Evolutionary conservation across 75 land plant genomes (phyloP).

Genomic region (Sequoia sempervirens): DNA sequence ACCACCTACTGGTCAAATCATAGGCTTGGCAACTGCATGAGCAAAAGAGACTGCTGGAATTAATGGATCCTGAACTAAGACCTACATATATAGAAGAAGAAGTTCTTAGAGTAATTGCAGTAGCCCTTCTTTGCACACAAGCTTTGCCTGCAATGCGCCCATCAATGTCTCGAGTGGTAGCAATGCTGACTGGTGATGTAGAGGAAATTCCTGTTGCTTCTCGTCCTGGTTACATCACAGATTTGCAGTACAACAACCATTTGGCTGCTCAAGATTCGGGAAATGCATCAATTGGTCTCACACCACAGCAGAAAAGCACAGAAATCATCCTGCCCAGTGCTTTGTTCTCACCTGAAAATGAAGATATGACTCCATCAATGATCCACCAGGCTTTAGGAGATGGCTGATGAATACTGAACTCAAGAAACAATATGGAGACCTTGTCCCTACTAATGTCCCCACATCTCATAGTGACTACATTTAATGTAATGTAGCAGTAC

Average conservation of each 20-base stretch:
- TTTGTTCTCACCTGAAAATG: not conserved
- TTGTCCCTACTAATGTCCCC: not conserved
- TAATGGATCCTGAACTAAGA: conserved; percentile 34
- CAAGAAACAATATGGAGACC: not conserved
- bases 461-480: not conserved
- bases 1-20: not conserved
- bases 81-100: conserved; percentile 19
- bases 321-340: not conserved
- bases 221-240: conserved; percentile 45
- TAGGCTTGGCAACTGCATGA: conserved; percentile 61
- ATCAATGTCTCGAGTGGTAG: conserved; percentile 53
- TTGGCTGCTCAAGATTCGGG: not conserved
- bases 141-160: conserved; percentile 45
- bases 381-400: not conserved
- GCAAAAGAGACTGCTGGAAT: conserved; percentile 21
- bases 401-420: not conserved
- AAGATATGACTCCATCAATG: not conserved
- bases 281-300: too few species aligned
- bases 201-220: conserved; percentile 18
- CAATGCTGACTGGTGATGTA: conserved; percentile 47
- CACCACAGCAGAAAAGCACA: not conserved
- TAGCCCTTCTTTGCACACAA: conserved; percentile 57
- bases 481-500: not conserved
- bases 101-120: conserved; percentile 29
- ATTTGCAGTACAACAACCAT: conserved; percentile 16